Evolutionary conservation across 2,329 filamentous ascomycete genomes (phyloP).

Genomic region (Huntiella savannae): DNA sequence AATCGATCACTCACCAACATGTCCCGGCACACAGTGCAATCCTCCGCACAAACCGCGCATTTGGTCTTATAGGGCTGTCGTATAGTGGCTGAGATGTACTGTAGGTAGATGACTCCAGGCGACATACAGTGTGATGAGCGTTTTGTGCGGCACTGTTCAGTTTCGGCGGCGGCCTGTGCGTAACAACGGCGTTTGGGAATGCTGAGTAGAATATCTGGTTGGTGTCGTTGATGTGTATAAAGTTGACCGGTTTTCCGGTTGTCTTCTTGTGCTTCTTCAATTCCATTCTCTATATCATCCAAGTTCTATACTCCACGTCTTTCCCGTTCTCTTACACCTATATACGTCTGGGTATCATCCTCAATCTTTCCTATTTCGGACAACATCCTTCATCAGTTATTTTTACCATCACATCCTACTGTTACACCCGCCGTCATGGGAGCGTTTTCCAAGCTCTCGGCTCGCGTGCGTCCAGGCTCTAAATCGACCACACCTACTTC

Average conservation of each 20-base stretch:
- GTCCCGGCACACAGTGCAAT: neutral
- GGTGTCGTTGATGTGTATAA: slow-evolving; percentile 1
- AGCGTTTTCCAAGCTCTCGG: neutral
- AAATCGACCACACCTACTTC: too few relatives aligned
- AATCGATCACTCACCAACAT: too few relatives aligned
- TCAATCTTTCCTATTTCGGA: neutral
- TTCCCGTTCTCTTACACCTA: neutral
- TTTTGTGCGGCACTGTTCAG: slow-evolving; percentile 1
- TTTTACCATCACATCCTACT: neutral
- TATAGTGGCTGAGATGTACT: neutral
- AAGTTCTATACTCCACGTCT: neutral
- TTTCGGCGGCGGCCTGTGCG: neutral
- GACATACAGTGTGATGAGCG: neutral
- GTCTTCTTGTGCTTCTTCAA: neutral
- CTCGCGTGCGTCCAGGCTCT: neutral
- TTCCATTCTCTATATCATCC: neutral
- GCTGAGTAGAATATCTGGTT: neutral
- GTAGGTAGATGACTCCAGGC: neutral
- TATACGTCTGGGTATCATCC: too few relatives aligned
- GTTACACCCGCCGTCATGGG: neutral
- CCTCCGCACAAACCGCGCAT: slow-evolving; percentile 6
- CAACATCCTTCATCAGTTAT: neutral
- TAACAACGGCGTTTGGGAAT: too few relatives aligned
- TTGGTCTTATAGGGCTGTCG: neutral
- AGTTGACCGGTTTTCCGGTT: neutral